These are phyloP conservation scores for Cronartium quercuum DNA, from an alignment of 1,284 basidiomycete genomes.

Conservation along the genomic window DNA sequence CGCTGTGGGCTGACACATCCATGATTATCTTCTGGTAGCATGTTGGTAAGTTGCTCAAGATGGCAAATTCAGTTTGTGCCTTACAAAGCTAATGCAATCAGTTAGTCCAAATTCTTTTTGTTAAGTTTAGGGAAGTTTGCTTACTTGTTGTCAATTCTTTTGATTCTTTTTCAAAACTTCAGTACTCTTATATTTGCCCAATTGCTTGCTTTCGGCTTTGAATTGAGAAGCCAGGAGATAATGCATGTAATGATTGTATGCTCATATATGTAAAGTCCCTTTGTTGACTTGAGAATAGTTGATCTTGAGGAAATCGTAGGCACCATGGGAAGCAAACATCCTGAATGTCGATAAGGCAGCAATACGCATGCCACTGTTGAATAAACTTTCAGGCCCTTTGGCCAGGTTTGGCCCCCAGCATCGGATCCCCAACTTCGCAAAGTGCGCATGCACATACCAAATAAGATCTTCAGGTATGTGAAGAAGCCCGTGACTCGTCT, in stretches of 20 bases:
- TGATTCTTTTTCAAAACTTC: not conserved
- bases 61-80: not conserved
- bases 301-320: not conserved
- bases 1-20: not conserved
- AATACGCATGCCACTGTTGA: not conserved
- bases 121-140: not conserved
- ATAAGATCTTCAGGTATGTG: too few species aligned
- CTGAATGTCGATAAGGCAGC: not conserved
- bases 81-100: not conserved
- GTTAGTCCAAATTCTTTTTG: not conserved
- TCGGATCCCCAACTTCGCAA: not conserved
- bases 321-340: not conserved
- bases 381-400: not conserved
- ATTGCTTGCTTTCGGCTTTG: not conserved
- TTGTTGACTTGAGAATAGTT: not conserved
- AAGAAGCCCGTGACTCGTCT: too few species aligned
- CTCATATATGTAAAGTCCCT: not conserved
- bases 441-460: not conserved
- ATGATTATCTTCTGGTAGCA: conserved; percentile 6
- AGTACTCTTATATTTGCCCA: not conserved
- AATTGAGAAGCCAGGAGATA: not conserved
- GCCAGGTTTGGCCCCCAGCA: not conserved
- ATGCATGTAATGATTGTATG: conserved; percentile 35
- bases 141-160: conserved; percentile 15
- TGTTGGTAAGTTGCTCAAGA: not conserved